Percentiles rank a stretch among this genome's conserved stretches.
Evolutionary conservation across 176 grass and related monocot species (phyloP).

Genomic region (Ananas comosus): DNA sequence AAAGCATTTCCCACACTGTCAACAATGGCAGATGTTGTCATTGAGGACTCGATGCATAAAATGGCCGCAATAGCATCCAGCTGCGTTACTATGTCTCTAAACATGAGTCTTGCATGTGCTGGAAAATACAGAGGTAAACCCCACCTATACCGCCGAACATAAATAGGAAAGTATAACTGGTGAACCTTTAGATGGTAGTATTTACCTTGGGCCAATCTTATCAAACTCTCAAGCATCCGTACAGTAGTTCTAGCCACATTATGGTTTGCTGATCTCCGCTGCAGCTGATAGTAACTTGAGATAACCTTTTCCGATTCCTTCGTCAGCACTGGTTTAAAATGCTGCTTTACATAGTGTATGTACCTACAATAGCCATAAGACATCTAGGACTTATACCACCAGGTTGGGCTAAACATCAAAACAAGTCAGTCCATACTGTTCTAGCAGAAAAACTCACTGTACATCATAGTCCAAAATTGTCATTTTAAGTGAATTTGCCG

Average conservation of each 20-base stretch:
- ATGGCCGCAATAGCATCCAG: conserved; percentile 79
- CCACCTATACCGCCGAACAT: background rate
- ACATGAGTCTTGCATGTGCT: conserved; percentile 97
- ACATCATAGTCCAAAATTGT: background rate
- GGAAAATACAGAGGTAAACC: conserved; percentile 12
- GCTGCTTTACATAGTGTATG: conserved; percentile 65
- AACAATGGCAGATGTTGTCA: conserved; percentile 70
- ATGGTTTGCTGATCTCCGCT: conserved; percentile 63
- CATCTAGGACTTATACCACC: background rate
- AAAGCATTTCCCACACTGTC: conserved; percentile 54
- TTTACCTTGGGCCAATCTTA: conserved; percentile 83
- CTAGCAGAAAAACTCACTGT: background rate
- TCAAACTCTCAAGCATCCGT: conserved; percentile 95
- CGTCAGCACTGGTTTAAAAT: conserved; percentile 75
- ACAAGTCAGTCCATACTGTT: background rate
- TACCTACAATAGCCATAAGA: conserved; percentile 39
- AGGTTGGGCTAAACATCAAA: background rate
- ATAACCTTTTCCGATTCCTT: conserved; percentile 76
- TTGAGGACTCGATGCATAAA: conserved; percentile 94
- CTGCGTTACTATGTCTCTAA: conserved; percentile 58
- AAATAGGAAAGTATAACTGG: background rate
- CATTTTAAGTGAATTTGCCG: background rate
- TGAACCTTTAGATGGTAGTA: background rate
- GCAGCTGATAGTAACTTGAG: conserved; percentile 84
- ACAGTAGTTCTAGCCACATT: conserved; percentile 96